phyloP scores from a whole-genome alignment of 2,329 filamentous ascomycete species.

The Pseudogymnoascus sp. region DNA sequence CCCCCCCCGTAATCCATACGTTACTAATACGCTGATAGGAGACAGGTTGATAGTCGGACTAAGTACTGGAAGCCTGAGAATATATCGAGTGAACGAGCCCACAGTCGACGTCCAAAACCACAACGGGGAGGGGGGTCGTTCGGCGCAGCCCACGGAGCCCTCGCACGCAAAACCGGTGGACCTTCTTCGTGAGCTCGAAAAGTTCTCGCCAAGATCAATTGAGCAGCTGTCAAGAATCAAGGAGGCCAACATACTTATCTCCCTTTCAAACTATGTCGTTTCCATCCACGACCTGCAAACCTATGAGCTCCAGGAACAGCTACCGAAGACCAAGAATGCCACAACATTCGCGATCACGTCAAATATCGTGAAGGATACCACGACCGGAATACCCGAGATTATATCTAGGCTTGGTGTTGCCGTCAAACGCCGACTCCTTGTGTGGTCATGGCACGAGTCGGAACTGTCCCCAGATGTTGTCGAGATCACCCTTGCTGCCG shows the following conservation, averaged over 20 bases:
- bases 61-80: slow-evolving; percentile 77
- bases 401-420: slow-evolving; percentile 87
- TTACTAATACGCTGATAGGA: slow-evolving; percentile 38
- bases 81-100: slow-evolving; percentile 81
- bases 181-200: slow-evolving; percentile 83
- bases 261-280: slow-evolving; percentile 81
- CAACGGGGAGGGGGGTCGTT: slow-evolving; percentile 28
- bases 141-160: slow-evolving; percentile 21
- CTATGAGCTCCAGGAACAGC: slow-evolving; percentile 70
- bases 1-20: background rate
- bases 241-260: slow-evolving; percentile 84
- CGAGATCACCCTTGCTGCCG: slow-evolving; percentile 73
- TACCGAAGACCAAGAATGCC: slow-evolving; percentile 79
- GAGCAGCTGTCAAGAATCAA: slow-evolving; percentile 95
- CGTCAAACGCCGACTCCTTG: slow-evolving; percentile 77
- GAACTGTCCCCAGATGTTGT: slow-evolving; percentile 66
- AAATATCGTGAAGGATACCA: slow-evolving; percentile 84
- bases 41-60: slow-evolving; percentile 88
- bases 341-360: slow-evolving; percentile 87
- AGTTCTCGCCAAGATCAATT: slow-evolving; percentile 81
- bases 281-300: slow-evolving; percentile 83
- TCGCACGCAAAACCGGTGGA: slow-evolving; percentile 56
- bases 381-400: slow-evolving; percentile 83
- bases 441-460: slow-evolving; percentile 96
- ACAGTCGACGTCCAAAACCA: slow-evolving; percentile 34